Percentiles rank a stretch among this genome's conserved stretches.
These are phyloP conservation scores for Caryopteris hybrid DNA, from an alignment of 305 asterid species.

Conservation along the genomic window DNA sequence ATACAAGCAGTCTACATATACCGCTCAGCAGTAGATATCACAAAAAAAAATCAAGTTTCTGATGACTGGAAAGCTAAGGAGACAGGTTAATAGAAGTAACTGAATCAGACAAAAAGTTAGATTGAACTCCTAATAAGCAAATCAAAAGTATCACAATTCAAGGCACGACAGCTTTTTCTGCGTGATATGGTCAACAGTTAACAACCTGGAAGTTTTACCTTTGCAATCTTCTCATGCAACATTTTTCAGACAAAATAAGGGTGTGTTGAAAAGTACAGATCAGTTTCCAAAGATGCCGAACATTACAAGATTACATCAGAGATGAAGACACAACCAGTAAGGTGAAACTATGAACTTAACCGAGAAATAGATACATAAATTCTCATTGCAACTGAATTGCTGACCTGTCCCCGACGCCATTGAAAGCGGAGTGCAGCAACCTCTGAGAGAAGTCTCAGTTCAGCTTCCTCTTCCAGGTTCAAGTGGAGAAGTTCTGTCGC, in stretches of 20 bases:
- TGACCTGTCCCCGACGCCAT: conserved; percentile 91
- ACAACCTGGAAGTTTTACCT: conserved; percentile 14
- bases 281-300: neutral
- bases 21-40: neutral
- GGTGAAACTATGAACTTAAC: conserved; percentile 9
- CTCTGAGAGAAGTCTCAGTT: conserved; percentile 77
- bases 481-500: conserved; percentile 92
- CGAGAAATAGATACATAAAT: neutral
- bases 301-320: neutral
- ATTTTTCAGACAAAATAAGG: neutral
- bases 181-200: neutral
- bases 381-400: conserved; percentile 12
- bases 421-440: conserved; percentile 74
- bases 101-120: conserved; percentile 4
- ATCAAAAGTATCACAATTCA: neutral
- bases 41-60: neutral
- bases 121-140: conserved; percentile 3
- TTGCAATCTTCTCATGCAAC: neutral
- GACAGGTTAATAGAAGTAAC: neutral
- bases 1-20: neutral
- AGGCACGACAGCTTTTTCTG: conserved; percentile 12
- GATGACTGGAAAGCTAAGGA: neutral
- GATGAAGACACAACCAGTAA: conserved; percentile 10
- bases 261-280: neutral
- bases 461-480: conserved; percentile 87